Evolutionary conservation across 805 yeast genomes (phyloP).

Genomic region (Monosporozyma servazzii): DNA sequence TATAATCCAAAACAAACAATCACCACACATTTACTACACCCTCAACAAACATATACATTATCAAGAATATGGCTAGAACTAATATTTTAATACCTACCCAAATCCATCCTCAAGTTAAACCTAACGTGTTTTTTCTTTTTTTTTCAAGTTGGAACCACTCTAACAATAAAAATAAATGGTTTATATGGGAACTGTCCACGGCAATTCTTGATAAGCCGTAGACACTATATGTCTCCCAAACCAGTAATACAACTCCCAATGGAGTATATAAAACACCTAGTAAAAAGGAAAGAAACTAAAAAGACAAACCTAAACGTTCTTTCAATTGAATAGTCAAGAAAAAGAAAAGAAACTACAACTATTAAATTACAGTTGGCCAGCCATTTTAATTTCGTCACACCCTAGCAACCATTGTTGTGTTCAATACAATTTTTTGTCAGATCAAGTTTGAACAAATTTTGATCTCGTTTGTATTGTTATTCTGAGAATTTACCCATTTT

Average conservation of each 20-base stretch:
- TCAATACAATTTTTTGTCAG: too few species aligned
- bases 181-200: not conserved
- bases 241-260: not conserved
- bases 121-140: not conserved
- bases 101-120: not conserved
- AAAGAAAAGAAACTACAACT: not conserved
- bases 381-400: not conserved
- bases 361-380: not conserved
- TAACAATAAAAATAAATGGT: not conserved
- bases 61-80: not conserved
- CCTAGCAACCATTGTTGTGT: not conserved
- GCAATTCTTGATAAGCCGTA: not conserved
- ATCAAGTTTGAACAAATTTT: not conserved
- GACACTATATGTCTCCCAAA: not conserved
- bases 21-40: too few species aligned
- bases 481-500: not conserved
- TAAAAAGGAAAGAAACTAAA: not conserved
- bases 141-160: not conserved
- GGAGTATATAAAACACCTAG: not conserved
- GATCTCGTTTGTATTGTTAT: not conserved
- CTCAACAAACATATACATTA: not conserved
- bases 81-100: not conserved
- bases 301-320: not conserved
- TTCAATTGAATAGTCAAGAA: not conserved
- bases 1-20: not conserved